Percentiles rank a stretch among this genome's conserved stretches.
Conservation (phyloP, 2,329 filamentous ascomycete genomes). For the Geoglossum cookeanum region DNA sequence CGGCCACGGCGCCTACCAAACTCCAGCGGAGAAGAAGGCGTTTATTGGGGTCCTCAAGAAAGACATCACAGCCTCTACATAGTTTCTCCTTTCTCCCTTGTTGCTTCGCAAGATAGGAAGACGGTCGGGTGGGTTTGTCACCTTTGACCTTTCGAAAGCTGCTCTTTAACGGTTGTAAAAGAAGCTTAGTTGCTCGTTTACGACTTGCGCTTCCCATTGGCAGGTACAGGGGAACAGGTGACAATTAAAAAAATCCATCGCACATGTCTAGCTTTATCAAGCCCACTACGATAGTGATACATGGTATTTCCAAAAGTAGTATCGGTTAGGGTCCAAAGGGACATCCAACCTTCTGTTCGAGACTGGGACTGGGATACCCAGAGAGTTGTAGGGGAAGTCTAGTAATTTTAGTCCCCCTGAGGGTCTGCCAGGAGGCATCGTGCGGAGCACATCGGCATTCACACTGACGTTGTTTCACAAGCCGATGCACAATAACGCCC, state of each 20-base stretch:
- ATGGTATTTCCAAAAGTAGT: not conserved
- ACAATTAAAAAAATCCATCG: not conserved
- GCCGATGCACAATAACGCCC: too few species aligned
- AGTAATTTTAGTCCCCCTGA: not conserved
- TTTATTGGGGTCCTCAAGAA: conserved; percentile 99
- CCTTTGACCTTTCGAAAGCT: not conserved
- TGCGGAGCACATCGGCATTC: not conserved
- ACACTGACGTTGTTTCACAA: not conserved
- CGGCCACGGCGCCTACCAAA: conserved; percentile 99
- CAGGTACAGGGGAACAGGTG: not conserved
- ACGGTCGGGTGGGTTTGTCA: not conserved
- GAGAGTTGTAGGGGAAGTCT: not conserved
- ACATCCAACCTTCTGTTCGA: not conserved
- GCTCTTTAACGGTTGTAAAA: not conserved
- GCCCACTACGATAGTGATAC: not conserved
- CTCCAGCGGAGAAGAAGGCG: conserved; percentile 89
- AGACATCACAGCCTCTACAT: conserved; percentile 47
- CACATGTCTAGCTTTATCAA: not conserved
- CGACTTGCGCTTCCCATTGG: not conserved
- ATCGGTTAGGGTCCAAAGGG: not conserved
- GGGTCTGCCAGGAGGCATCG: not conserved
- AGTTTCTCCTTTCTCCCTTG: conserved; percentile 23
- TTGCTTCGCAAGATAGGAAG: conserved; percentile 7
- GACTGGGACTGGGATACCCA: not conserved
- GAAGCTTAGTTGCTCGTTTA: not conserved